Evolutionary conservation across 2,329 filamentous ascomycete species (phyloP).

Genomic region (Talaromyces funiculosus): DNA sequence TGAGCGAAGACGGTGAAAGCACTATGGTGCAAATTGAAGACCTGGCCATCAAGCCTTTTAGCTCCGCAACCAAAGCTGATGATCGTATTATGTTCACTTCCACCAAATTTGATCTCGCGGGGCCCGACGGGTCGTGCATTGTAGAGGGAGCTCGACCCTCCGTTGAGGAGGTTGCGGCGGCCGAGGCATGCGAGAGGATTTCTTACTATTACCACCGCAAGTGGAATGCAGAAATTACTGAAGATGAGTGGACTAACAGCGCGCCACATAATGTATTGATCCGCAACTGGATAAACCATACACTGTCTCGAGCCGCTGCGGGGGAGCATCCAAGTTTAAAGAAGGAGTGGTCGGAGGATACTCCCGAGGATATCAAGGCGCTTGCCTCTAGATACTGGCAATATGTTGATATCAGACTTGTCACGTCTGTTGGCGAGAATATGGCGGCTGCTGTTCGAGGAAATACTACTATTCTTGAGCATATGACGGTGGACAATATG

Average conservation of each 20-base stretch:
- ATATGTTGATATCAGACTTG: not conserved
- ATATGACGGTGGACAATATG: not conserved
- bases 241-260: not conserved
- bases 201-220: not conserved
- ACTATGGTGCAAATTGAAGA: too few species aligned
- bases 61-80: too few species aligned
- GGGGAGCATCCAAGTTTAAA: not conserved
- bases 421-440: not conserved
- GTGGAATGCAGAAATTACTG: not conserved
- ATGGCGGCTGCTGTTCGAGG: not conserved
- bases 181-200: not conserved
- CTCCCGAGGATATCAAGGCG: not conserved
- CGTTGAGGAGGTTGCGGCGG: not conserved
- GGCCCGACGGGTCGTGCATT: not conserved
- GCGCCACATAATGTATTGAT: not conserved
- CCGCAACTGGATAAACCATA: not conserved
- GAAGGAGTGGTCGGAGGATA: not conserved
- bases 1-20: too few species aligned
- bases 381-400: not conserved
- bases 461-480: not conserved
- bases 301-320: not conserved
- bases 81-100: not conserved
- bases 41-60: too few species aligned
- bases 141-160: too few species aligned
- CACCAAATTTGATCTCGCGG: not conserved